Base-by-base conservation (phyloP, 108 stramenopile genomes). In the Skeletonema marinoi region DNA sequence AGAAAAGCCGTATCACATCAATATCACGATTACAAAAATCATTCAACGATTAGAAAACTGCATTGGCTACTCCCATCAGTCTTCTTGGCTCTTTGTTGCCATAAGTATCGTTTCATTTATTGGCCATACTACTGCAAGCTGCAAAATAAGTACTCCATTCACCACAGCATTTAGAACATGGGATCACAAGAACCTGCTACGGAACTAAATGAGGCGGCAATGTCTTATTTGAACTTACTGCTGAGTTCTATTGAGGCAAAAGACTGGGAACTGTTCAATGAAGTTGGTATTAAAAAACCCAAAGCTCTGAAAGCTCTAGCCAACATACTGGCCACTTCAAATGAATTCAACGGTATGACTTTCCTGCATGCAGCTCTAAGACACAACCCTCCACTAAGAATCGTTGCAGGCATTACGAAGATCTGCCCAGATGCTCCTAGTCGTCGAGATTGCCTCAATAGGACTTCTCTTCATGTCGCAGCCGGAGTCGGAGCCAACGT, bases 381-480 rank as follows among this genome's bases (percentile, higher is more conserved):
- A 58, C 60, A 81, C 64, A 32, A 64, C 19, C 80, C 80, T 17
- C 80, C 80, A 3, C 44, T 46, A 46, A 46, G 16, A 4, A 46
- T 56, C 54, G 25, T 56, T 4, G 6, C 54, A 25, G 54, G 25
- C 10, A 56, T 56, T 25, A 10, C 9, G 9, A 56, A 56, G 54
- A 56, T 56, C 6, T 56, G 54, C 25, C 54, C 54, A 10, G 54
- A 61, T 74, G 44, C 41, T 56, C 73, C 11, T 51, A 69, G 13
- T 61, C 42, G 31, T 42, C 73, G 68, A 39, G 80, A 81, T 42
- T 74, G 80, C 59, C 62, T 74, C 16, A 73, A 70, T 32, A 61
- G 80, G 48, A 82, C 81, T 4, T 42, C 81, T 13, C 71, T 82
- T 2, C 81, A 82, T 61, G 72, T 82, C 19, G 81, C 81, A 9